Conservation (phyloP, 306 rosid species). For the Betula pendula region DNA sequence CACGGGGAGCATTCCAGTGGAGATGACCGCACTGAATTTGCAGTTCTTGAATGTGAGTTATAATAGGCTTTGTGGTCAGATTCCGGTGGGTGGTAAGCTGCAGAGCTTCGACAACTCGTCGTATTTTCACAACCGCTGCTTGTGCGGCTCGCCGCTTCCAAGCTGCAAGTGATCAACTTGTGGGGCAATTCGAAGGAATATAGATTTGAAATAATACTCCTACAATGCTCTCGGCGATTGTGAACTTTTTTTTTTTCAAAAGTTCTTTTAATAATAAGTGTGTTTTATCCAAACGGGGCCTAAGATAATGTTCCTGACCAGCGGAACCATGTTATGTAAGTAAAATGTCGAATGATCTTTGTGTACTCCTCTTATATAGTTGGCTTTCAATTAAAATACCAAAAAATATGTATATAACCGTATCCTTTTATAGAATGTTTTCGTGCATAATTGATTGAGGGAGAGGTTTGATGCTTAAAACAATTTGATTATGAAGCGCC, state of each 20-base stretch:
- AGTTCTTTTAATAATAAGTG: neutral
- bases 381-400: neutral
- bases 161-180: slow-evolving; percentile 36
- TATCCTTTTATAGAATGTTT: too few relatives aligned
- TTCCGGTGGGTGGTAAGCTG: slow-evolving; percentile 61
- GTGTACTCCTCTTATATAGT: neutral
- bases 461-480: too few relatives aligned
- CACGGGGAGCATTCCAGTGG: slow-evolving; percentile 47
- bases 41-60: slow-evolving; percentile 64
- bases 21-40: slow-evolving; percentile 41
- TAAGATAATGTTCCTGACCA: neutral
- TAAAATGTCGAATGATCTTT: neutral
- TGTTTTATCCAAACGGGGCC: neutral
- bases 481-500: too few relatives aligned
- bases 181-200: neutral
- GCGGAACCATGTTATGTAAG: neutral
- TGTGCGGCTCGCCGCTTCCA: slow-evolving; percentile 65
- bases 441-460: too few relatives aligned
- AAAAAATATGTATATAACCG: too few relatives aligned
- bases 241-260: too few relatives aligned
- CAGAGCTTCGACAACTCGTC: slow-evolving; percentile 46
- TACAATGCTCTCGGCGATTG: neutral
- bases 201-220: neutral
- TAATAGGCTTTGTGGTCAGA: slow-evolving; percentile 61
- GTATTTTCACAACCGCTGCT: slow-evolving; percentile 57